Percentiles rank a stretch among this genome's conserved stretches.
Evolutionary conservation across 495 filamentous ascomycete genomes (phyloP).

Genomic region (Daldinia caldariorum): DNA sequence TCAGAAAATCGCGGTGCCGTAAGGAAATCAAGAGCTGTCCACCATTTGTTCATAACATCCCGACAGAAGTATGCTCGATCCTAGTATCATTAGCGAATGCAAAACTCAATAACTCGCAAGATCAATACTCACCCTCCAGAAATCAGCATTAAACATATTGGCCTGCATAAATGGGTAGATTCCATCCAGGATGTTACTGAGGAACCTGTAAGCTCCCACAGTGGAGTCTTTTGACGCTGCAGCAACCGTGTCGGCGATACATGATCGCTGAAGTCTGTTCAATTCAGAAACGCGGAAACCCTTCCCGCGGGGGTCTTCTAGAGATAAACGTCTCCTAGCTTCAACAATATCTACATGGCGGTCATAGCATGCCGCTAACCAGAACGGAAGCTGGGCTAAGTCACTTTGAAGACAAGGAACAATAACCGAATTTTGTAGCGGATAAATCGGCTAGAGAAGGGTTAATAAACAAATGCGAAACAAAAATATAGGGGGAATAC

Average conservation of each 20-base stretch:
- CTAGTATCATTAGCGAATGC: constrained; percentile 39
- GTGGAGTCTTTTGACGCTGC: constrained; percentile 74
- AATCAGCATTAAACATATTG: constrained; percentile 33
- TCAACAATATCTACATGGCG: constrained; percentile 57
- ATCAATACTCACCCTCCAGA: constrained; percentile 48
- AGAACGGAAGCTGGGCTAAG: constrained; percentile 50
- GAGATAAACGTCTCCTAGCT: constrained; percentile 44
- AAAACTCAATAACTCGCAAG: not conserved
- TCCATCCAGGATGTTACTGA: constrained; percentile 46
- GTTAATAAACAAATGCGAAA: constrained; percentile 7
- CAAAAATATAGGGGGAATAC: constrained; percentile 33
- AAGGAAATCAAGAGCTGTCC: constrained; percentile 63
- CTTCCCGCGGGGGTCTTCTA: constrained; percentile 49
- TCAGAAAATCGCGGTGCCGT: constrained; percentile 59
- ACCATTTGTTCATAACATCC: constrained; percentile 65
- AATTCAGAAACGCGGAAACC: constrained; percentile 67
- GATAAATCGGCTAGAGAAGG: constrained; percentile 65
- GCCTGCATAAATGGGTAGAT: constrained; percentile 49
- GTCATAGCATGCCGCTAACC: constrained; percentile 62
- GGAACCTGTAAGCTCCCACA: constrained; percentile 54
- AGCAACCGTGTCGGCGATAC: constrained; percentile 65
- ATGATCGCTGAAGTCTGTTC: constrained; percentile 75
- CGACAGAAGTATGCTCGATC: constrained; percentile 34
- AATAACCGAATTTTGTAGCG: constrained; percentile 70
- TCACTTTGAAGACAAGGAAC: constrained; percentile 52